Percentiles rank a stretch among this genome's conserved stretches.
Evolutionary conservation across 2,329 filamentous ascomycete genomes (phyloP).

Genomic region (Claviceps humidiphila): DNA sequence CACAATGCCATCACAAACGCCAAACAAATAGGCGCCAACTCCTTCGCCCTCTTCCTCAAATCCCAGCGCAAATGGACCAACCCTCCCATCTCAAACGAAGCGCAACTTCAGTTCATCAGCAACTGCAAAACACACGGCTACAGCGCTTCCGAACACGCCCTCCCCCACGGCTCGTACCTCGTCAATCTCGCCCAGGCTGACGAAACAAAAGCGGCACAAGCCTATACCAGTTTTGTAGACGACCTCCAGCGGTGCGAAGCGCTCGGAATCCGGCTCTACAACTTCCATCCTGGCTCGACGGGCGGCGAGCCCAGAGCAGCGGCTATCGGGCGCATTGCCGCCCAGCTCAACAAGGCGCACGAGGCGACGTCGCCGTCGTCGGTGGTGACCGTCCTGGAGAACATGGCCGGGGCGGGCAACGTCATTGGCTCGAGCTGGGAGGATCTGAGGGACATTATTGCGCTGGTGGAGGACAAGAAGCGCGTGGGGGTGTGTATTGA

Average conservation of each 20-base stretch:
- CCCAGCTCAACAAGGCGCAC: slow-evolving; percentile 72
- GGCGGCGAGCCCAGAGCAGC: slow-evolving; percentile 52
- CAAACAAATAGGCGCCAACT: slow-evolving; percentile 72
- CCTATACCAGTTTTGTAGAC: slow-evolving; percentile 75
- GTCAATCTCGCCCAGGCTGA: slow-evolving; percentile 90
- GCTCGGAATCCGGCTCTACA: slow-evolving; percentile 84
- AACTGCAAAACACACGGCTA: slow-evolving; percentile 58
- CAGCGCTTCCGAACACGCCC: slow-evolving; percentile 56
- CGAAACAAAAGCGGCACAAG: slow-evolving; percentile 65
- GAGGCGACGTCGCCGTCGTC: slow-evolving; percentile 46
- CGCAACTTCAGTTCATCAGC: slow-evolving; percentile 54
- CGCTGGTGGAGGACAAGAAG: slow-evolving; percentile 61
- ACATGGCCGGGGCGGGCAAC: slow-evolving; percentile 86
- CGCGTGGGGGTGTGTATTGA: slow-evolving; percentile 91
- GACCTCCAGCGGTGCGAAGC: slow-evolving; percentile 75
- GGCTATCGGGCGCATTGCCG: slow-evolving; percentile 67
- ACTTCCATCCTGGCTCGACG: slow-evolving; percentile 88
- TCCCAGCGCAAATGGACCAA: slow-evolving; percentile 92
- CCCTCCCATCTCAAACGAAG: slow-evolving; percentile 57
- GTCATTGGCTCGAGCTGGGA: slow-evolving; percentile 76
- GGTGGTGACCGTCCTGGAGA: slow-evolving; percentile 81
- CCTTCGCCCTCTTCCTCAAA: slow-evolving; percentile 91
- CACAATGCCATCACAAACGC: slow-evolving; percentile 77
- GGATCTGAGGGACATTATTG: slow-evolving; percentile 77
- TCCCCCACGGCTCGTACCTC: slow-evolving; percentile 92